Evolutionary conservation across 2,329 filamentous ascomycete species (phyloP).

Genomic region (Aspergillus clavatus): DNA sequence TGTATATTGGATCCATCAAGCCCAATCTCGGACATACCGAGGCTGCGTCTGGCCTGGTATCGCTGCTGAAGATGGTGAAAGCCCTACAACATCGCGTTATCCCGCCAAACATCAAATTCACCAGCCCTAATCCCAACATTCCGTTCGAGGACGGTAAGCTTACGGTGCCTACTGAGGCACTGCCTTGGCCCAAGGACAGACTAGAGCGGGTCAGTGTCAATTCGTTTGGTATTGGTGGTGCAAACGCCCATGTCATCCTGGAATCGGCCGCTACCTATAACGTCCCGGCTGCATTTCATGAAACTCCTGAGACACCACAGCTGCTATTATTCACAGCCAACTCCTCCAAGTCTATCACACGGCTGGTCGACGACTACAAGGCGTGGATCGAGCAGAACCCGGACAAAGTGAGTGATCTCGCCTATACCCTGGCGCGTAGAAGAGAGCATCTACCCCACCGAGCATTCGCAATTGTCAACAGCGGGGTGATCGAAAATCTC

Average conservation of each 20-base stretch:
- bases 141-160: slow-evolving; percentile 15
- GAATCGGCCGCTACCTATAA: slow-evolving; percentile 8
- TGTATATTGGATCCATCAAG: slow-evolving; percentile 23
- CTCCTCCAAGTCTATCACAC: background rate
- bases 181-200: slow-evolving; percentile 22
- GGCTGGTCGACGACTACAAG: background rate
- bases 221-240: slow-evolving; percentile 29
- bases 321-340: background rate
- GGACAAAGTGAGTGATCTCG: slow-evolving; percentile 9
- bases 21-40: slow-evolving; percentile 27
- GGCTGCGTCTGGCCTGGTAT: slow-evolving; percentile 24
- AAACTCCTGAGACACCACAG: too few relatives aligned
- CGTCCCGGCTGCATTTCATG: background rate
- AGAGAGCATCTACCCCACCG: slow-evolving; percentile 14
- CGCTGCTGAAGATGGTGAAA: slow-evolving; percentile 21
- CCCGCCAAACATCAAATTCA: slow-evolving; percentile 28
- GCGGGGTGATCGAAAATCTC: too few relatives aligned
- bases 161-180: slow-evolving; percentile 13
- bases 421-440: slow-evolving; percentile 13
- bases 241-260: slow-evolving; percentile 18
- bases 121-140: slow-evolving; percentile 24
- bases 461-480: slow-evolving; percentile 9
- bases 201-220: slow-evolving; percentile 29
- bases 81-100: slow-evolving; percentile 21
- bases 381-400: slow-evolving; percentile 5